These are phyloP conservation scores for Panellus pusillus DNA, from an alignment of 768 basidiomycete genomes.

Conservation along the genomic window DNA sequence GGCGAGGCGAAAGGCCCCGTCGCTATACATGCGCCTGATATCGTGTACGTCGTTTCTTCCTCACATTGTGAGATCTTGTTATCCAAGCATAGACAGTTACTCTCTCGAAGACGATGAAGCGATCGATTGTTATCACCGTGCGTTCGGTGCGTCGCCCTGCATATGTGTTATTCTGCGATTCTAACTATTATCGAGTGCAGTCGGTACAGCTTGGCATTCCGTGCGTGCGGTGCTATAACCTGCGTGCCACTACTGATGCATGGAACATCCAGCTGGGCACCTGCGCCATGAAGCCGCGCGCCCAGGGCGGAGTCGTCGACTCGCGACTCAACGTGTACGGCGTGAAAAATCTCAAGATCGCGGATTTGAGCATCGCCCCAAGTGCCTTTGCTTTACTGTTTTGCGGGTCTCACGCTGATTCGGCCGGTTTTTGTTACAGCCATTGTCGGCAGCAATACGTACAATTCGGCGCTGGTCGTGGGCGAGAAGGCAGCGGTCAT, in stretches of 20 bases:
- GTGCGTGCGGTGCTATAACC: neutral
- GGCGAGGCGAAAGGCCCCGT: constrained; percentile 10
- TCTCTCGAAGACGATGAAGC: constrained; percentile 23
- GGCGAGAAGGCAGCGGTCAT: constrained; percentile 59
- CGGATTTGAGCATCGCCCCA: constrained; percentile 31
- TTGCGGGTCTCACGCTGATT: no score
- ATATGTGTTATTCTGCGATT: neutral
- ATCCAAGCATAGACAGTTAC: constrained; percentile 8
- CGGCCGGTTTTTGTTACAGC: neutral
- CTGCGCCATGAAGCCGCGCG: constrained; percentile 49
- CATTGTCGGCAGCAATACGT: constrained; percentile 37
- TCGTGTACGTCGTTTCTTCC: constrained; percentile 7
- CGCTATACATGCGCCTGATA: constrained; percentile 14
- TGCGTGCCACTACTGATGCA: neutral
- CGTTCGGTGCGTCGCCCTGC: neutral
- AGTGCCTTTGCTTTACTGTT: no score
- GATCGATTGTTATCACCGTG: constrained; percentile 17
- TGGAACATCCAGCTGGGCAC: constrained; percentile 54
- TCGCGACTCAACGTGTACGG: constrained; percentile 45
- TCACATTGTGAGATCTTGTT: neutral
- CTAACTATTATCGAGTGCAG: neutral
- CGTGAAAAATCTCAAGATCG: constrained; percentile 42
- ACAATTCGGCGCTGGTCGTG: constrained; percentile 37
- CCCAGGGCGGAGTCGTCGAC: constrained; percentile 48
- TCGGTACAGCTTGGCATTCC: constrained; percentile 2